Base-by-base conservation (phyloP, 169 alveolate species). In the Plasmodium malariae region DNA sequence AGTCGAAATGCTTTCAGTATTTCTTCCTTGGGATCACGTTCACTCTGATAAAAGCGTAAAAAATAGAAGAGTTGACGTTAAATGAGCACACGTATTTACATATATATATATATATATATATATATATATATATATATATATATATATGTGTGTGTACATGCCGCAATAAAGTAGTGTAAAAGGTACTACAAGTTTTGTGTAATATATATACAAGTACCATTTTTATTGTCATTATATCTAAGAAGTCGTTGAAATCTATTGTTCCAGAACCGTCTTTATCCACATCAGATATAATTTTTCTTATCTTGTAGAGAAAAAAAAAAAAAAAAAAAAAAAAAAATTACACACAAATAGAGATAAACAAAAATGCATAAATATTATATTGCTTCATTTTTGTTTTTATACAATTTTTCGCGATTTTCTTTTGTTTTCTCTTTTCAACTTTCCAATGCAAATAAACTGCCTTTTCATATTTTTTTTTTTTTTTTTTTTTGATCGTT, bases 21-120 rank as follows among this genome's bases (percentile, higher is more conserved):
- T 91, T 98, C 99, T 87, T 98, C 99, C 92, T 95, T 94, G 3
- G 99, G 98, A 89, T 98, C 99, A 89, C 99, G 96, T 51, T 97
- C 97, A 34, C 94, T 89, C 92, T 95, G 91, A 24, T 93, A 57
- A 68, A 59, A 34, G 34, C 93, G 74, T 92, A 94, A 93, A 83
- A 90, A 28, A 6, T 12, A 1, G 30, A 34, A 60, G n/a, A n/a
- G n/a, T n/a, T 30, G 11, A 71, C 24, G 3, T 21, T n/a, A 28
- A 17, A 69, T 5, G 37, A 4, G n/a, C 3, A 4, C n/a, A 59
- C 69, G 21, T 17, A 24, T 24, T 3, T 59, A 59, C 4, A 21
- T 5, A 26, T 26, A 59, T 21, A 45, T 3, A 68, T 37, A 68
- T 14, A 68, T 68, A 68, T 37, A 40, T 68, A 40, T 68, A 40